phyloP scores from a whole-genome alignment of 345 rosid species.

The Aethionema arabicum region DNA sequence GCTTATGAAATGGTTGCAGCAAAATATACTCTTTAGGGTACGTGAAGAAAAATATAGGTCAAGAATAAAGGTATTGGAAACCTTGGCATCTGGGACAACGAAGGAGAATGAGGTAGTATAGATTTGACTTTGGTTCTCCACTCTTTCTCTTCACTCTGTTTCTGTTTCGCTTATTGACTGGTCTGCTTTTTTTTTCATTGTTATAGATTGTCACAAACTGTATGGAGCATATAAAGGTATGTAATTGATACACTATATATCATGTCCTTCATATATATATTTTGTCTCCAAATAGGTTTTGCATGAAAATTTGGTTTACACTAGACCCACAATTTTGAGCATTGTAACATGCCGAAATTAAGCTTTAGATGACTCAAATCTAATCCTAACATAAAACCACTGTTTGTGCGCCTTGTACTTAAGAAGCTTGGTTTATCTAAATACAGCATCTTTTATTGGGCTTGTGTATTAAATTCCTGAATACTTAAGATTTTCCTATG shows the following conservation, averaged over 20 bases:
- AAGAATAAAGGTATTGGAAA: conserved; percentile 69
- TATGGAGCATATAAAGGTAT: conserved; percentile 51
- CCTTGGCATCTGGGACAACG: conserved; percentile 66
- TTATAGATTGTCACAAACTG: conserved; percentile 47
- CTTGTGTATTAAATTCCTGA: conserved; percentile 9
- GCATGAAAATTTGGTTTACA: conserved; percentile 13
- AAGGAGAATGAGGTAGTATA: conserved; percentile 73
- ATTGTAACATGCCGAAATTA: conserved; percentile 3
- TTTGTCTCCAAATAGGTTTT: conserved; percentile 1
- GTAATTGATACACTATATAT: conserved; percentile 3
- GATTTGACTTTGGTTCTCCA: conserved; percentile 25
- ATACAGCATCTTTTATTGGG: conserved; percentile 14
- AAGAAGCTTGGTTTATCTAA: background rate
- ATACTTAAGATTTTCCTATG: background rate
- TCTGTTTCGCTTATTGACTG: conserved; percentile 16
- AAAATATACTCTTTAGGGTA: conserved; percentile 60
- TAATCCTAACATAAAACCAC: background rate
- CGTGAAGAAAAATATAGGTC: conserved; percentile 78
- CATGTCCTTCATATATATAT: conserved; percentile 4
- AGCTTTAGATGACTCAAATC: background rate
- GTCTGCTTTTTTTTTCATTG: conserved; percentile 15
- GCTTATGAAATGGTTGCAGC: conserved; percentile 49
- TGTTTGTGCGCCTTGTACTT: background rate
- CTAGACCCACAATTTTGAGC: conserved; percentile 1
- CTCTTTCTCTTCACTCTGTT: background rate